A percentile compares a stretch with the other conserved stretches of the same genome.
phyloP scores from a whole-genome alignment of 2,329 filamentous ascomycete genomes.

The Aspergillus proliferans region DNA sequence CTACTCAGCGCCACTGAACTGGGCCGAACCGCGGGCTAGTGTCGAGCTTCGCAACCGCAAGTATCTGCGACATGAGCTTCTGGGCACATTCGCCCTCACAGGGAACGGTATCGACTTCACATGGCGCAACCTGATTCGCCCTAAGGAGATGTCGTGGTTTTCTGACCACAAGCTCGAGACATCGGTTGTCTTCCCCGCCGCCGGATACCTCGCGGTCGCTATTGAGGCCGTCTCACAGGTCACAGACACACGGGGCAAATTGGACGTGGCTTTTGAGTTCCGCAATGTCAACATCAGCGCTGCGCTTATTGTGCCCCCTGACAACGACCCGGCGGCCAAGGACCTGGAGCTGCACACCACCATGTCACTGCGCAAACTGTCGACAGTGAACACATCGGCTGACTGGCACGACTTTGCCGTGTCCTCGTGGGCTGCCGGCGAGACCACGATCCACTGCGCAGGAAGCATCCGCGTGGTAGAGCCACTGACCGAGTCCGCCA shows the following conservation, averaged over 20 bases:
- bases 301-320: background rate
- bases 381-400: background rate
- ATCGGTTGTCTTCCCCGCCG: background rate
- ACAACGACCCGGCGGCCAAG: background rate
- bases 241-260: too few species aligned
- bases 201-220: background rate
- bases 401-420: background rate
- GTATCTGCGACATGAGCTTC: background rate
- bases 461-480: too few species aligned
- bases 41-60: background rate
- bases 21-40: slow-evolving; percentile 3
- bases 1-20: slow-evolving; percentile 3
- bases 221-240: background rate
- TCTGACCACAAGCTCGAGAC: background rate
- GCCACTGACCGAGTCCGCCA: background rate
- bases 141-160: background rate
- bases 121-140: background rate
- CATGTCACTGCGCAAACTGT: background rate
- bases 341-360: background rate
- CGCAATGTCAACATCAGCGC: slow-evolving; percentile 6
- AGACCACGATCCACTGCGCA: too few species aligned
- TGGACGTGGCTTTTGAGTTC: slow-evolving; percentile 6
- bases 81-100: background rate
- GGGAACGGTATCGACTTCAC: background rate
- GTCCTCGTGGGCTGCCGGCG: background rate